Conservation (phyloP, 768 basidiomycete species). For the Pulveroboletus sp. region DNA sequence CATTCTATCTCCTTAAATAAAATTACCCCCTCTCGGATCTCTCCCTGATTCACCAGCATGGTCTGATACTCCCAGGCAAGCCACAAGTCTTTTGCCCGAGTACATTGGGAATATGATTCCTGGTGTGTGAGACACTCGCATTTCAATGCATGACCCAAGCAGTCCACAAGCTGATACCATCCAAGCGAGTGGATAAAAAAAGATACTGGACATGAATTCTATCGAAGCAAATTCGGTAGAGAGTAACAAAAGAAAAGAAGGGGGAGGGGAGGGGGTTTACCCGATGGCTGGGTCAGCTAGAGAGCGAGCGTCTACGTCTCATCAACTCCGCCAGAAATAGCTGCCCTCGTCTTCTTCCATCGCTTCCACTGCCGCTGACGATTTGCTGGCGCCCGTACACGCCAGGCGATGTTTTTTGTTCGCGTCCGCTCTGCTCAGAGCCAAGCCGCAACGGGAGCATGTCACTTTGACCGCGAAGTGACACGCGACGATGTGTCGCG, state of each 20-base stretch:
- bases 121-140: too few relatives aligned
- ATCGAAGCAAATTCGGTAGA: background rate
- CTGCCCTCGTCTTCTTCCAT: slow-evolving; percentile 2
- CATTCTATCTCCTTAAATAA: too few relatives aligned
- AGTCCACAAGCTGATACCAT: background rate
- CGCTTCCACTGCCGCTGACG: background rate
- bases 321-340: slow-evolving; percentile 12
- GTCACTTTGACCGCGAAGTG: slow-evolving; percentile 22
- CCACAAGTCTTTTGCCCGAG: background rate
- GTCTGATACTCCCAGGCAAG: too few relatives aligned
- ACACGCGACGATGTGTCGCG: slow-evolving; percentile 22
- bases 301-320: background rate
- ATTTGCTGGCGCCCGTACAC: slow-evolving; percentile 5
- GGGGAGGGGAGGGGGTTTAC: background rate
- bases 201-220: background rate
- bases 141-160: too few relatives aligned
- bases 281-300: background rate
- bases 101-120: background rate
- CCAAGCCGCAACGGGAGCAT: slow-evolving; percentile 14
- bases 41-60: too few relatives aligned
- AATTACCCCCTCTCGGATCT: too few relatives aligned
- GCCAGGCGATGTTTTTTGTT: slow-evolving; percentile 17
- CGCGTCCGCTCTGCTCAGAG: slow-evolving; percentile 22
- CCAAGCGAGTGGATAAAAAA: background rate
- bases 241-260: background rate